Evolutionary conservation across 1,284 basidiomycete species (phyloP), one percentile per base, ranked within the genome.

Genomic region (Thecaphora thlaspeos): DNA sequence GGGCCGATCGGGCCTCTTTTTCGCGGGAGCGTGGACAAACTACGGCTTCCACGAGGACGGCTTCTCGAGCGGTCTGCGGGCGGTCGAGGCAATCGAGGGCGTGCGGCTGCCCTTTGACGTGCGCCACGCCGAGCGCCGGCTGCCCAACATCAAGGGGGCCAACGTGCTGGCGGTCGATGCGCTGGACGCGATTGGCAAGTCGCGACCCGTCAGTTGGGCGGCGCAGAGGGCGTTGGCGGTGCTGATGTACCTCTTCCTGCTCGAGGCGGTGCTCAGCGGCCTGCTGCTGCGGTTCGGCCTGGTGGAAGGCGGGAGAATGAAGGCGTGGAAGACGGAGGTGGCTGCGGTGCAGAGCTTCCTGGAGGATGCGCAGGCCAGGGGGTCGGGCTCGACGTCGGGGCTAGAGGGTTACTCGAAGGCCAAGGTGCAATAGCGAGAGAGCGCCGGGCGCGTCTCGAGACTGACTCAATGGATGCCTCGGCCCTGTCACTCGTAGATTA

Each of bases 41-140:
- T 89, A 89, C 67, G 88, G 78, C 8, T 76, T 88, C 80, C 88
- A 90, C 78, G 88, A 90, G 79, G 88, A 90, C 69, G 88, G 87
- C 3, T 90, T 90, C 78, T 83, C 87, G 0, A 84, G 76, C 0
- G 80, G 80, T 0, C 62, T 82, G 45, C 68, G 69, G 3, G 79
- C 77, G 7, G 51, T 64, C 11, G 55, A 57, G 5, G 70, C 72
- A 4, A 78, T 81, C 32, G 43, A 46, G 36, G 69, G 64, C 32
- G 79, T 78, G 0, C 61, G 52, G 9, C 61, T 77, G n/a, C 81
- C 81, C 0, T 81, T 81, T 70, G 62, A 75, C 0, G 48, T 78
- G 23, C 44, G 36, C 22, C 67, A 77, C 21, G 79, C 80, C 11
- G 70, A 78, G 17, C 58, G 68, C 4, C 39, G 46, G 24, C 32